Base-by-base conservation (phyloP, 768 basidiomycete genomes). In the Russula sp. region DNA sequence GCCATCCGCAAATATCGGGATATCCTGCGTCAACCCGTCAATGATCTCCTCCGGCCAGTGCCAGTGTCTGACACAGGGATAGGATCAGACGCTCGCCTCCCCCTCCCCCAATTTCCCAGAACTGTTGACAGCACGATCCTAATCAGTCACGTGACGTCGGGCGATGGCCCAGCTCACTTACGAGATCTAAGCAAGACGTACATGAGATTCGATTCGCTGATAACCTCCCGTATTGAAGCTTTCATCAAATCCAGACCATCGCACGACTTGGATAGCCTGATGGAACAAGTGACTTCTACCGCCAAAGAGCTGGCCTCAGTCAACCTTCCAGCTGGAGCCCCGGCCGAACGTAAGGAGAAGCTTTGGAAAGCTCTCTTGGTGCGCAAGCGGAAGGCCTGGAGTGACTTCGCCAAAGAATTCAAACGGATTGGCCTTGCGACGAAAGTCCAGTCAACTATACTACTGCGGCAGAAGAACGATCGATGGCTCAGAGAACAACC, bases 1-100 rank as follows among this genome's bases (percentile, higher is more conserved):
- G 82, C 86, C 67, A 83, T 98, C 64, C 85, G 92, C 57, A 97
- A 93, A 77, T 96, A 94, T 79, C 85, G 94, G n/a, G 89, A 92
- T 50, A 74, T 92, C 26, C 79, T 98, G n/a, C 84, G 87, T 51
- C 86, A 91, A 72, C 88, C 94, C 8, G 77, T 85, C 53, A 63
- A 71, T 16, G 73, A 73, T n/a, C 76, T 75, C 44, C 72, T 88
- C 16, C 63, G 28, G 14, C 57, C 58, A 22, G 57, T 50, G 22
- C 65, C 16, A 40, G 62, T 26, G 24, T 34, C 44, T 2, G 36
- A 61, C 11, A 20, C 49, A 6, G 56, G 44, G n/a, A 30, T 48
- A 14, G 4, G 16, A 48, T 30, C 44, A 20, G 52, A 52, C 24
- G 20, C 13, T 26, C 26, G 8, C 32, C 16, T n/a, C 1, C n/a